Conservation (phyloP, 345 rosid genomes). For the Bruguiera parviflora region DNA sequence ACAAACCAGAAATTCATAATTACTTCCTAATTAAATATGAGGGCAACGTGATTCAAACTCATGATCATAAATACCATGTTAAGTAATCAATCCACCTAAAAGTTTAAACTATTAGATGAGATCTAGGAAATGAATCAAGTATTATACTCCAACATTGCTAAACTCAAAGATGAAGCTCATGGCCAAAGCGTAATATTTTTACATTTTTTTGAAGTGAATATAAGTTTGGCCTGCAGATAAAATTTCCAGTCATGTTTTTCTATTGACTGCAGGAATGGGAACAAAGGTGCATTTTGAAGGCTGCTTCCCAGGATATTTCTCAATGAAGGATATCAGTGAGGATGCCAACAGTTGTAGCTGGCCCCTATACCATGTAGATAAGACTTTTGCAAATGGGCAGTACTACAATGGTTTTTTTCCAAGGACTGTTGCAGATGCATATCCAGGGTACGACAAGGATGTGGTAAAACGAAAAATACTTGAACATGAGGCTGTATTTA, state of each 20-base stretch:
- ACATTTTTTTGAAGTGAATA: background rate
- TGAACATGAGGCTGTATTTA: constrained; percentile 78
- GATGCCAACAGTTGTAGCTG: constrained; percentile 61
- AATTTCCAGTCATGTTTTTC: constrained; percentile 13
- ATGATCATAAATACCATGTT: no score
- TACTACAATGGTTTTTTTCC: constrained; percentile 47
- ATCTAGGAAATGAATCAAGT: no score
- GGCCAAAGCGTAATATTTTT: background rate
- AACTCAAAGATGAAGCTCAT: background rate
- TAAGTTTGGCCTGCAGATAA: background rate
- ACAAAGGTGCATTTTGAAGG: constrained; percentile 68
- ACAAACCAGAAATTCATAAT: no score
- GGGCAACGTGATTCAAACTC: no score
- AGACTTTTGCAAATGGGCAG: constrained; percentile 43
- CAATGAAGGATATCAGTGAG: constrained; percentile 70
- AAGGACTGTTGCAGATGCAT: constrained; percentile 40
- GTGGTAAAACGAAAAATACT: constrained; percentile 69
- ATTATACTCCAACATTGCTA: no score
- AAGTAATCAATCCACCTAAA: no score
- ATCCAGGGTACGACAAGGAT: constrained; percentile 51
- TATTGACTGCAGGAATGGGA: constrained; percentile 59
- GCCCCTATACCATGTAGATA: constrained; percentile 50
- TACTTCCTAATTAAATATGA: no score
- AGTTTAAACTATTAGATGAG: no score
- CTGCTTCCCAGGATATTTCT: constrained; percentile 53